Base-by-base conservation (phyloP, 2,329 filamentous ascomycete genomes). In the Talaromyces funiculosus region DNA sequence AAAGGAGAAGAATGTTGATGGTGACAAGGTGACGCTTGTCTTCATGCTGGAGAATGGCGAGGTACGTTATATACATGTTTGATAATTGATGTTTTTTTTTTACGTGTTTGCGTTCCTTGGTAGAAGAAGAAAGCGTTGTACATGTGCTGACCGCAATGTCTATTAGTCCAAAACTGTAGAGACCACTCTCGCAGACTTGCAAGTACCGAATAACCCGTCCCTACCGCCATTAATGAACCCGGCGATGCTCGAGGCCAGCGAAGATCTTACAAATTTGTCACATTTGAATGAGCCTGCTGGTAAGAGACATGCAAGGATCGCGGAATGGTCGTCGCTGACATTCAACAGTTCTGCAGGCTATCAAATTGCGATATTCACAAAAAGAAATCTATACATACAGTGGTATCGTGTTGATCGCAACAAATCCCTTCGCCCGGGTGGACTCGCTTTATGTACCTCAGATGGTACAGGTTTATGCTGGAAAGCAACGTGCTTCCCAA, bases 311-410 rank as follows among this genome's bases (percentile, higher is more conserved):
- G 47, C 37, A 35, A 59, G 56, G 40, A 51, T 49, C 56, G 61
- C 64, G 67, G 59, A 69, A 33, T 63, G 31, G 47, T 51, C 49
- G 47, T 57, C 54, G 60, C 69, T 74, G 62, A 72, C 63, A 53
- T 47, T 58, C 61, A 62, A 54, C 75, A 96, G 95, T 99, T 63
- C 81, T 99, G 65, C 94, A 99, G 82, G 94, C 94, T 60, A 99
- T 99, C 77, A 92, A 92, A 74, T 84, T 99, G 73, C 90, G 94
- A 75, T 99, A 99, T 80, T 84, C 90, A 65, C 94, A 99, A 77
- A 97, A 97, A 79, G 94, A 99, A 77, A 99, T 99, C 71, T 99
- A 99, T 82, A 99, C 94, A 72, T 99, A 99, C 81, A 96, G 91
- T 74, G 94, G 94, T 73, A 97, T 99, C 72, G 94, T 99, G 66